These are phyloP conservation scores for Phalaenopsis hybrid DNA, from an alignment of 116 monocot genomes.

Conservation along the genomic window DNA sequence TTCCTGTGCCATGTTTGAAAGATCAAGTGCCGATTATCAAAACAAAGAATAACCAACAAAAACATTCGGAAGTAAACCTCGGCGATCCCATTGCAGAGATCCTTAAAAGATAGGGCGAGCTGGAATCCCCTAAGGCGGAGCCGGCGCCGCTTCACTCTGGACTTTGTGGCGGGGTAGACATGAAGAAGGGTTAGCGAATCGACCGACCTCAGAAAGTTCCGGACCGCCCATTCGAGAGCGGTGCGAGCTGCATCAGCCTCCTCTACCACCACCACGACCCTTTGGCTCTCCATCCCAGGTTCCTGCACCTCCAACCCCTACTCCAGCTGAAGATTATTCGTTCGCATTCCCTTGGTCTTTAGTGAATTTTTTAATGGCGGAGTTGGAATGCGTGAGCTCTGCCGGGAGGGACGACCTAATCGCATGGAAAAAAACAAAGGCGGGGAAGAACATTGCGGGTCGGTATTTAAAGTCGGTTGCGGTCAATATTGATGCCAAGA, in stretches of 20 bases:
- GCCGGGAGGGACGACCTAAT: no score
- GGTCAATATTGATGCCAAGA: no score
- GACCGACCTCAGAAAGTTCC: conserved; percentile 59
- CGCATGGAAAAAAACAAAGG: no score
- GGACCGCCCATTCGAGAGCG: conserved; percentile 76
- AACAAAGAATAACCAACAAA: neutral
- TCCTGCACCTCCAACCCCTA: neutral
- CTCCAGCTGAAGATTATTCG: neutral
- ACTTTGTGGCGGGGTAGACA: conserved; percentile 53
- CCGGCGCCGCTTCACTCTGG: conserved; percentile 48
- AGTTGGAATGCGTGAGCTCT: no score
- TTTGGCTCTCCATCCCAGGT: conserved; percentile 31
- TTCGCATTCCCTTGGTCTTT: no score
- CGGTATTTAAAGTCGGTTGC: no score
- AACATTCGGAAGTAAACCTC: conserved; percentile 34
- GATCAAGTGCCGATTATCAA: neutral
- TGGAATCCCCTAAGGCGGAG: conserved; percentile 81
- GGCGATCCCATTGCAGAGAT: conserved; percentile 66
- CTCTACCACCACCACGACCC: conserved; percentile 94
- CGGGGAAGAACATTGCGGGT: no score
- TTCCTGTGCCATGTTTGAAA: neutral
- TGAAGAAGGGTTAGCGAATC: conserved; percentile 70
- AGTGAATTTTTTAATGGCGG: no score
- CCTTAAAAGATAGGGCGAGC: conserved; percentile 85
- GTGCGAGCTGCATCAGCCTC: conserved; percentile 46